Percentiles rank a stretch among this genome's conserved stretches.
Evolutionary conservation across 345 rosid species (phyloP).

Genomic region (Kandelia obovata): DNA sequence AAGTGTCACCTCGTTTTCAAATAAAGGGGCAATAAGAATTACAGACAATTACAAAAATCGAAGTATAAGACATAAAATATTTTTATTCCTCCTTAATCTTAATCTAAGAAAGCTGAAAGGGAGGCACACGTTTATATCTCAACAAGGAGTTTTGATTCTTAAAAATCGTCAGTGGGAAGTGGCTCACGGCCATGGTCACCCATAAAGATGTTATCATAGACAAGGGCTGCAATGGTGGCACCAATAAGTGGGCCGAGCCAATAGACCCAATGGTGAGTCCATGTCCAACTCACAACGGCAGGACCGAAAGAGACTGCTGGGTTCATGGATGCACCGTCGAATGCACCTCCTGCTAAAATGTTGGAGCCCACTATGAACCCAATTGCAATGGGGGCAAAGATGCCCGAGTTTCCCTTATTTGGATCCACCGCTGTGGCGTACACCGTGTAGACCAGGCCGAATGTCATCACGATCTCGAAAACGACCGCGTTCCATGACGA

Average conservation of each 20-base stretch:
- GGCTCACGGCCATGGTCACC: constrained; percentile 10
- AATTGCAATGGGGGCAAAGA: constrained; percentile 34
- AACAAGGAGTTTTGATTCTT: not conserved
- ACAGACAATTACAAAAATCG: not conserved
- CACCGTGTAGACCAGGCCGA: constrained; percentile 25
- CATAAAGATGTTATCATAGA: constrained; percentile 20
- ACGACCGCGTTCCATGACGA: constrained; percentile 18
- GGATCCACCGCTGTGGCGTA: constrained; percentile 29
- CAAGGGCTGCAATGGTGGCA: constrained; percentile 24
- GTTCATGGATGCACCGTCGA: constrained; percentile 37
- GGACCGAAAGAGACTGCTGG: constrained; percentile 23
- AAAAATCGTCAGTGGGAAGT: constrained; percentile 20
- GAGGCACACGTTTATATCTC: no score
- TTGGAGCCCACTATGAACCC: constrained; percentile 44
- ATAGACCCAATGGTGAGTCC: constrained; percentile 28
- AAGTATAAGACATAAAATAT: not conserved
- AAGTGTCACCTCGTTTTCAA: not conserved
- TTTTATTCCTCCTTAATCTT: constrained; percentile 5
- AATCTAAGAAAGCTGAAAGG: not conserved
- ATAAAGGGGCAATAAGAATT: not conserved
- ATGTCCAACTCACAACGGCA: constrained; percentile 24
- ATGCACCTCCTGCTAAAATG: constrained; percentile 41
- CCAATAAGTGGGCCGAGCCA: constrained; percentile 28
- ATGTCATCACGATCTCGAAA: constrained; percentile 27
- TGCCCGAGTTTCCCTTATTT: constrained; percentile 26